Conservation (phyloP, 177 flowering plant species). For the Tripterygium wilfordii region DNA sequence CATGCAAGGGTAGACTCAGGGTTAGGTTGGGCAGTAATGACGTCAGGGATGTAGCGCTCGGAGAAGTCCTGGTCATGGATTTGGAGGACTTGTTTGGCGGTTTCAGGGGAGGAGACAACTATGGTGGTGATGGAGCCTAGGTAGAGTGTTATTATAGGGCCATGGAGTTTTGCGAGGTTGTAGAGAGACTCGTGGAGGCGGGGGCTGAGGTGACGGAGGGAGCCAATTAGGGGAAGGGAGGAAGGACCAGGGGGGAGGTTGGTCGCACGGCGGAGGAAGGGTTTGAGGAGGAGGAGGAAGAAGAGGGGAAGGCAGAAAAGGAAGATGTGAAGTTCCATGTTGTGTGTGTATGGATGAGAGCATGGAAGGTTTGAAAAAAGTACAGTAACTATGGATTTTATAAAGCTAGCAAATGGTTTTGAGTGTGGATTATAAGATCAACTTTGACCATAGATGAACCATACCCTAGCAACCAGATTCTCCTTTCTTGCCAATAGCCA, state of each 20-base stretch:
- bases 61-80: slow-evolving; percentile 18
- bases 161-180: slow-evolving; percentile 10
- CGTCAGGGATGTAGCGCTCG: slow-evolving; percentile 16
- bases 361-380: too few species aligned
- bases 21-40: slow-evolving; percentile 9
- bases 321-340: slow-evolving; percentile 1
- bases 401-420: too few species aligned
- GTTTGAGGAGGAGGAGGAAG: slow-evolving; percentile 1
- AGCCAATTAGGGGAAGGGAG: slow-evolving; percentile 17
- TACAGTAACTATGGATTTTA: too few species aligned
- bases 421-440: too few species aligned
- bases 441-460: too few species aligned
- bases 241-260: slow-evolving; percentile 18
- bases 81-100: slow-evolving; percentile 25
- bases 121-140: slow-evolving; percentile 23
- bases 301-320: slow-evolving; percentile 2
- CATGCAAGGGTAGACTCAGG: slow-evolving; percentile 15
- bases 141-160: slow-evolving; percentile 20
- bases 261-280: neutral
- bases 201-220: slow-evolving; percentile 20
- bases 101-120: slow-evolving; percentile 17
- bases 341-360: neutral
- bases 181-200: slow-evolving; percentile 13
- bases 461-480: too few species aligned
- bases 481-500: too few species aligned